Percentiles rank a stretch among this genome's conserved stretches.
Conservation (phyloP, 2,329 filamentous ascomycete species). For the Exophiala viscosa region DNA sequence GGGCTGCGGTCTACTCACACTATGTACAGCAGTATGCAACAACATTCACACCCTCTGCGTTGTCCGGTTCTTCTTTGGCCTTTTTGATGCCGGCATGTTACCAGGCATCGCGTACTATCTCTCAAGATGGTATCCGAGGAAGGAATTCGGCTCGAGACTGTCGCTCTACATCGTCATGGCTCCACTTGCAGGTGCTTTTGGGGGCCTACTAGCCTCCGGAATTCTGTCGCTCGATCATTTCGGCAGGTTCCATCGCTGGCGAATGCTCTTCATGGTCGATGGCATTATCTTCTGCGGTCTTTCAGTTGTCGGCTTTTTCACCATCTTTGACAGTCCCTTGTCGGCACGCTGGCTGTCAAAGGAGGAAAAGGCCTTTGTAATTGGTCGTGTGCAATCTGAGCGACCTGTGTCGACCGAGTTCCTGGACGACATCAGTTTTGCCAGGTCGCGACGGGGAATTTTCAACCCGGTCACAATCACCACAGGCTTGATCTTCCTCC, state of each 20-base stretch:
- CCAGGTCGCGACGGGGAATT: conserved; percentile 60
- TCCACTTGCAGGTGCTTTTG: conserved; percentile 67
- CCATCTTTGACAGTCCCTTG: conserved; percentile 65
- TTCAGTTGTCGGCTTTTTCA: conserved; percentile 59
- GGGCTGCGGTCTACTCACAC: conserved; percentile 60
- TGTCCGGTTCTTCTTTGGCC: conserved; percentile 63
- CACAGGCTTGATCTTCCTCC: conserved; percentile 58
- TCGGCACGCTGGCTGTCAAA: conserved; percentile 63
- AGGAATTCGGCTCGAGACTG: conserved; percentile 64
- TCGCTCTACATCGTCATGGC: conserved; percentile 68
- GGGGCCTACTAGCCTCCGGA: conserved; percentile 61
- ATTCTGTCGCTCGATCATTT: conserved; percentile 61
- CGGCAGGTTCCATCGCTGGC: conserved; percentile 56
- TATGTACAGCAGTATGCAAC: conserved; percentile 64
- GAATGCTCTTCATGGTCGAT: conserved; percentile 71
- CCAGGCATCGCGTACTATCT: conserved; percentile 70
- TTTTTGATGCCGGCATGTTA: conserved; percentile 64
- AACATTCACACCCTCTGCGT: conserved; percentile 52
- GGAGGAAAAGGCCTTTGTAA: conserved; percentile 64
- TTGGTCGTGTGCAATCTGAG: conserved; percentile 66
- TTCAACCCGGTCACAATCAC: conserved; percentile 59
- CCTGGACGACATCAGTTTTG: conserved; percentile 59
- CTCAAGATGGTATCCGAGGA: conserved; percentile 63
- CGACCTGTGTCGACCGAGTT: conserved; percentile 60
- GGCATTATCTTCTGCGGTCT: conserved; percentile 61